A percentile compares a stretch with the other conserved stretches of the same genome.
phyloP scores from a whole-genome alignment of 2,329 filamentous ascomycete genomes.

The Diaporthe longicolla region DNA sequence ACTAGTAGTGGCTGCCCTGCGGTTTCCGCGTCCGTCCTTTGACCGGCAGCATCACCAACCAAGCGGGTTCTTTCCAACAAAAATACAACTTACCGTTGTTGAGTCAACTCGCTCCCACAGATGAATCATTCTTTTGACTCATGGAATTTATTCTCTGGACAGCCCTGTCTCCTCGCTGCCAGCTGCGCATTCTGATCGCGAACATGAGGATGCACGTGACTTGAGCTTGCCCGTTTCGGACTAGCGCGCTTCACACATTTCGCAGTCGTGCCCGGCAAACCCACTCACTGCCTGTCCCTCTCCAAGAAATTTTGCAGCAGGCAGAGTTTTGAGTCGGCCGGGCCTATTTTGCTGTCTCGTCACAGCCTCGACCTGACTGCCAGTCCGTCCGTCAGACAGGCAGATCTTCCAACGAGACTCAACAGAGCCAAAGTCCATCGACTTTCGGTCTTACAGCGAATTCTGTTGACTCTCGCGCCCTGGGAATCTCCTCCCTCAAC shows the following conservation, averaged over 20 bases:
- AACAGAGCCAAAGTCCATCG: slow-evolving; percentile 39
- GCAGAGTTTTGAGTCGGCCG: slow-evolving; percentile 30
- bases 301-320: slow-evolving; percentile 29
- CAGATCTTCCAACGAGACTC: slow-evolving; percentile 30
- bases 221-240: slow-evolving; percentile 3
- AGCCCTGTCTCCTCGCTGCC: neutral
- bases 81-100: neutral
- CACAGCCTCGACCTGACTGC: slow-evolving; percentile 24
- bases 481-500: slow-evolving; percentile 25
- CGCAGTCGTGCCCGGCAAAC: slow-evolving; percentile 4
- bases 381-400: slow-evolving; percentile 29
- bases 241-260: slow-evolving; percentile 35
- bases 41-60: slow-evolving; percentile 13
- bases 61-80: neutral
- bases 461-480: slow-evolving; percentile 33
- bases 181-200: neutral
- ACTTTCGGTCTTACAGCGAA: slow-evolving; percentile 31
- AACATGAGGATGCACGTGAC: slow-evolving; percentile 25
- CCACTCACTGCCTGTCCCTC: slow-evolving; percentile 7
- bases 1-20: slow-evolving; percentile 1
- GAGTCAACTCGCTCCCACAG: too few relatives aligned
- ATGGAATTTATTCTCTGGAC: neutral
- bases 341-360: slow-evolving; percentile 10
- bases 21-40: neutral
- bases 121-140: neutral